phyloP scores from a whole-genome alignment of 225 moss, liverwort and hornwort species.

The Polytrichum commune region DNA sequence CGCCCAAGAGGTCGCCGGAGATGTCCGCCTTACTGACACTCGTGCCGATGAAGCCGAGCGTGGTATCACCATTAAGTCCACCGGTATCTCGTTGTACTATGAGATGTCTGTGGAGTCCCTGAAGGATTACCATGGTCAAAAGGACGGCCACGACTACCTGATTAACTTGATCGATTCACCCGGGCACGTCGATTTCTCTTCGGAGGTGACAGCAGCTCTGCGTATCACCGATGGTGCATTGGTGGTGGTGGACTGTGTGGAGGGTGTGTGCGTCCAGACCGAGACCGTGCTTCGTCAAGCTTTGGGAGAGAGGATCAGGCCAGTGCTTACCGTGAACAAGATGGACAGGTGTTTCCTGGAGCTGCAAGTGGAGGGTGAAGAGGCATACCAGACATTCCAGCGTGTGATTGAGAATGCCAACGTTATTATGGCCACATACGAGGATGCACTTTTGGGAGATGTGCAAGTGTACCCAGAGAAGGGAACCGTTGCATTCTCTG shows the following conservation, averaged over 20 bases:
- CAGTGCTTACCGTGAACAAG: conserved; percentile 44
- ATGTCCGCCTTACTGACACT: conserved; percentile 26
- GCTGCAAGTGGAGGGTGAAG: conserved; percentile 37
- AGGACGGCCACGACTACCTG: conserved; percentile 20
- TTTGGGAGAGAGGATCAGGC: conserved; percentile 31
- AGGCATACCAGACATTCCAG: conserved; percentile 28
- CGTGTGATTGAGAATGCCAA: conserved; percentile 34
- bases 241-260: conserved; percentile 42
- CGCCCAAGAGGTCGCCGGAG: conserved; percentile 25
- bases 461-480: conserved; percentile 28
- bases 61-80: conserved; percentile 31
- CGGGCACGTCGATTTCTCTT: conserved; percentile 47
- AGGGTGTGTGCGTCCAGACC: conserved; percentile 42
- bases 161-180: conserved; percentile 40
- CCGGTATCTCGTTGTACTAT: conserved; percentile 25
- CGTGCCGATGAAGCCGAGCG: conserved; percentile 32
- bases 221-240: conserved; percentile 43
- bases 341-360: conserved; percentile 39
- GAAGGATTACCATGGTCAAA: conserved; percentile 17
- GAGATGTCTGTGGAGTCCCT: conserved; percentile 21
- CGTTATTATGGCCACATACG: conserved; percentile 33
- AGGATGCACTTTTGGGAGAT: conserved; percentile 26
- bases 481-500: conserved; percentile 29
- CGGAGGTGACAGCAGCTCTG: conserved; percentile 45
- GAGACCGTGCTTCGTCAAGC: conserved; percentile 43